Percentiles rank a stretch among this genome's conserved stretches.
Evolutionary conservation across 306 rosid genomes (phyloP).

Genomic region (Carpinus viminea): DNA sequence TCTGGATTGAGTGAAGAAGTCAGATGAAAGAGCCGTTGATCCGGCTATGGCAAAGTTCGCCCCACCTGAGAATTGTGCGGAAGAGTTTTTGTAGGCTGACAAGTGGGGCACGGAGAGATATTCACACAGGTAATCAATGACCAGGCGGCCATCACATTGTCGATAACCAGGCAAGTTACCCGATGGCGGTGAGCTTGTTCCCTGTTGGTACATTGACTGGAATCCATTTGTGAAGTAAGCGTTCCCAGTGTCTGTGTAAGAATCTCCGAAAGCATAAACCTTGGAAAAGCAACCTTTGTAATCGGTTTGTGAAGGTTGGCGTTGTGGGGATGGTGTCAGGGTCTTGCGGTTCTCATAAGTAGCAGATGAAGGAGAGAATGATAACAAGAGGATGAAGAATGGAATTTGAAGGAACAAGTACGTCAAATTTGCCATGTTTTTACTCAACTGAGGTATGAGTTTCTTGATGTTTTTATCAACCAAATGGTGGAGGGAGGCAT

Average conservation of each 20-base stretch:
- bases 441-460: not conserved
- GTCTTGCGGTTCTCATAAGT: slow-evolving; percentile 3
- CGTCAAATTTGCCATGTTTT: slow-evolving; percentile 15
- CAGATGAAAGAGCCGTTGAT: slow-evolving; percentile 3
- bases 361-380: slow-evolving; percentile 11
- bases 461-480: not conserved
- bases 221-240: slow-evolving; percentile 8
- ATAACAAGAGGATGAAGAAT: slow-evolving; percentile 4
- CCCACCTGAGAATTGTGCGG: not conserved
- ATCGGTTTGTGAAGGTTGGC: not conserved
- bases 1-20: not conserved
- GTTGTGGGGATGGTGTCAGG: not conserved
- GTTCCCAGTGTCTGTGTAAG: slow-evolving; percentile 26
- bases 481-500: not conserved
- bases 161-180: slow-evolving; percentile 8
- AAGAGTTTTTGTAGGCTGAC: not conserved
- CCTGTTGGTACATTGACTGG: not conserved
- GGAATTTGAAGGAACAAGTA: slow-evolving; percentile 7
- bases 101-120: slow-evolving; percentile 1
- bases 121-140: slow-evolving; percentile 21
- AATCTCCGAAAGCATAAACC: slow-evolving; percentile 29
- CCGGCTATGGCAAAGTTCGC: slow-evolving; percentile 31
- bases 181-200: not conserved
- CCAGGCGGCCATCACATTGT: slow-evolving; percentile 15
- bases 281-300: slow-evolving; percentile 19